A percentile compares a stretch with the other conserved stretches of the same genome.
phyloP scores from a whole-genome alignment of 371 early-diverging fungal species.

The Rhizomucor miehei region DNA sequence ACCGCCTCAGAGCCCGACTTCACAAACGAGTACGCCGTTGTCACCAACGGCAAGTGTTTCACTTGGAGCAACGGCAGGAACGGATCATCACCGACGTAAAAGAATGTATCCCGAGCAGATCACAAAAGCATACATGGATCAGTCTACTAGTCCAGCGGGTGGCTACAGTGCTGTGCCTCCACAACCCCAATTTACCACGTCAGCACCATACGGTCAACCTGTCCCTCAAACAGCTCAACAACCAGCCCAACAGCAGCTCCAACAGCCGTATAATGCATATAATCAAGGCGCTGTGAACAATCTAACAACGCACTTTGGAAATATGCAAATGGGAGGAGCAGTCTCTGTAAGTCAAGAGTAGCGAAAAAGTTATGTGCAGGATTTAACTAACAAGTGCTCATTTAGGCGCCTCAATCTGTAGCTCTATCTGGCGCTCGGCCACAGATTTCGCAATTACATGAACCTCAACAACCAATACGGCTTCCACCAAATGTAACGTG shows the following conservation, averaged over 20 bases:
- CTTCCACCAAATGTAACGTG: conserved; percentile 59
- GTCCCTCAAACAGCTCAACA: conserved; percentile 17
- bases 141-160: conserved; percentile 7
- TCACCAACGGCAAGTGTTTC: conserved; percentile 12
- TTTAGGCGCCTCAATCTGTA: conserved; percentile 31
- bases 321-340: conserved; percentile 31
- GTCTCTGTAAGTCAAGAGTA: conserved; percentile 9
- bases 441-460: conserved; percentile 51
- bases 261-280: conserved; percentile 27
- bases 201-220: conserved; percentile 15
- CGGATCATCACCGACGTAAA: conserved; percentile 44
- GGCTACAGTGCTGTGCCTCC: conserved; percentile 11
- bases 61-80: conserved; percentile 4
- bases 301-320: conserved; percentile 45
- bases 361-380: no score
- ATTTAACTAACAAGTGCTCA: background rate
- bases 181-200: conserved; percentile 29
- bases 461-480: conserved; percentile 53
- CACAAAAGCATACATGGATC: conserved; percentile 42
- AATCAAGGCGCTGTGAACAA: conserved; percentile 21
- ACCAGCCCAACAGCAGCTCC: conserved; percentile 23
- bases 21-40: background rate
- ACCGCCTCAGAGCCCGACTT: background rate
- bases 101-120: conserved; percentile 65
- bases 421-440: conserved; percentile 56